Evolutionary conservation across 495 filamentous ascomycete species (phyloP), one percentile per base, ranked within the genome.

Genomic region (Chaetomium cochliodes): DNA sequence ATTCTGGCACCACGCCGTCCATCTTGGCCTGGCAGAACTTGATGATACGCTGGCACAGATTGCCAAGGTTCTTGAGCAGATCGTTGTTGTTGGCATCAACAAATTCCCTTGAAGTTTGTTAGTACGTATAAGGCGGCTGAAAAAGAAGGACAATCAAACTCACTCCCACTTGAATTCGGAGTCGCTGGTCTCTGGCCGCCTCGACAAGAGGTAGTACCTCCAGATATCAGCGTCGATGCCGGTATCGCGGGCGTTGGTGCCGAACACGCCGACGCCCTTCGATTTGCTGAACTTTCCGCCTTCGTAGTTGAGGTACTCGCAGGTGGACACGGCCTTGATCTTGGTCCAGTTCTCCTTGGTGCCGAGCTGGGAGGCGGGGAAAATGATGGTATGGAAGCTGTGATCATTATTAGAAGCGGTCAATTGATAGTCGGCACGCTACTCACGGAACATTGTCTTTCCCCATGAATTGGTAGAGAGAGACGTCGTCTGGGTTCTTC

Each of bases 271-370:
- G 16, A 97, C 83, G 41, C 88, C 88, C 63, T 91, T 82, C 52
- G 91, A 96, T 76, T 97, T 97, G 70, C 90, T 93, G 81, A 98
- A 98, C 72, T 98, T 98, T 54, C 91, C 92, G 65, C 86, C 87
- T 77, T 97, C 94, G 72, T 98, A 98, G 77, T 96, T 96, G 58
- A 98, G 82, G 72, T 98, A 98, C 71, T 98, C 94, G 0, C 93
- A 94, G 0, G 93, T 93, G 39, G 88, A 92, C 41, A 98, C 78
- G 67, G 91, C 89, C 75, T 94, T 88, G 56, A 97, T 82, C 85
- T 87, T 91, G 44, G 93, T 98, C 94, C 94, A 98, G 58, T 86
- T 96, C 87, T 63, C 56, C 58, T 49, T 82, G 1, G 93, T 92
- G 51, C 93, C 94, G 22, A 98, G 80, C 73, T 97, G 89, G 41